Base-by-base conservation (phyloP, 1,284 basidiomycete species). In the Ustilago shanxiensis region DNA sequence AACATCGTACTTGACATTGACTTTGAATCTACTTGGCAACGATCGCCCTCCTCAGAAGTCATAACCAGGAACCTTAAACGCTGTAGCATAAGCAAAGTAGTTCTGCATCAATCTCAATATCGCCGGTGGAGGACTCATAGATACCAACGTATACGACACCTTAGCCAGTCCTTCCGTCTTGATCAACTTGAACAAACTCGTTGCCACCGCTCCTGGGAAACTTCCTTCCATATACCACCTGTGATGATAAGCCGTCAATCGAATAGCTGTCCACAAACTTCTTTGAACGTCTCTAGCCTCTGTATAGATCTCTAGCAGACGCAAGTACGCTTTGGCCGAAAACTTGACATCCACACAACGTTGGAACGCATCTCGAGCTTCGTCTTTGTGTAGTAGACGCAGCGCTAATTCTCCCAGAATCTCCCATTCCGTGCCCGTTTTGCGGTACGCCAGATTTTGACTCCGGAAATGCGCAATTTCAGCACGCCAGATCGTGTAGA, bases 381-480 rank as follows among this genome's bases (percentile, higher is more conserved):
- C 97, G 83, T 98, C 96, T 86, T 94, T 95, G 88, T 98, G 97
- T 83, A 98, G 93, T 69, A 99, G 86, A 11, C 96, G 91, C 39
- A 93, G 85, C 0, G 95, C 96, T 9, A 99, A 89, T 84, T 99
- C 97, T 33, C 96, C 97, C 2, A 99, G 89, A 55, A 99, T 98
- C 88, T 99, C 96, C 96, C 97, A 99, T 87, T 99, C 96, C 18
- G 94, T 89, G 0, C 93, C 95, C 0, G 96, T 98, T 88, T 98
- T 98, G 74, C 93, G 91, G 86, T 98, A 99, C 0, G 95, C 95
- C 72, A 98, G 92, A 79, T 96, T 93, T 85, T 98, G 96, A 0
- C 93, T 95, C 85, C 96, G 97, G 90, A 97, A 99, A 85, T 99
- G 96, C 0, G 95, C 94, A n/a, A 98, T 93, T 85, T 99, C 97